Evolutionary conservation across 2,329 filamentous ascomycete genomes (phyloP).

Genomic region (Cordyceps javanica): DNA sequence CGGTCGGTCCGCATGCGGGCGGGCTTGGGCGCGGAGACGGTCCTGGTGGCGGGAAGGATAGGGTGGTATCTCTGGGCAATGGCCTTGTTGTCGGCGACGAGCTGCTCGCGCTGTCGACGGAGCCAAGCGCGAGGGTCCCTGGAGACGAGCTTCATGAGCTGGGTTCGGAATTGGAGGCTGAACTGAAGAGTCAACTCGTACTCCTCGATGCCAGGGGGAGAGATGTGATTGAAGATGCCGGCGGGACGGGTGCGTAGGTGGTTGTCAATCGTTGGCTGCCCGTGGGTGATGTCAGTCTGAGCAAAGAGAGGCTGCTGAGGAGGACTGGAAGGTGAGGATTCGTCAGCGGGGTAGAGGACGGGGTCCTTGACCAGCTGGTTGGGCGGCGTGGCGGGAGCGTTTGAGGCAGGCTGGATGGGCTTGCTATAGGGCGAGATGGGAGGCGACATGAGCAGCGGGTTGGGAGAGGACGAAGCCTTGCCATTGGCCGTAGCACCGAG

Average conservation of each 20-base stretch:
- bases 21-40: slow-evolving; percentile 22
- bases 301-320: slow-evolving; percentile 46
- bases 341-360: slow-evolving; percentile 49
- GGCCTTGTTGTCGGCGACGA: slow-evolving; percentile 42
- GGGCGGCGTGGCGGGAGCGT: slow-evolving; percentile 24
- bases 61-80: slow-evolving; percentile 31
- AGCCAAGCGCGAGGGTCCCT: slow-evolving; percentile 43
- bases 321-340: slow-evolving; percentile 32
- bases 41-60: slow-evolving; percentile 40
- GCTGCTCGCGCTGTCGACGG: slow-evolving; percentile 42
- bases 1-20: slow-evolving; percentile 26
- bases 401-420: slow-evolving; percentile 26
- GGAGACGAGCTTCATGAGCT: slow-evolving; percentile 41
- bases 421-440: slow-evolving; percentile 48
- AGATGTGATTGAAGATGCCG: slow-evolving; percentile 34
- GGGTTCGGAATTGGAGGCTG: slow-evolving; percentile 45
- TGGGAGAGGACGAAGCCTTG: slow-evolving; percentile 24
- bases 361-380: slow-evolving; percentile 41
- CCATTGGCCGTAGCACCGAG: too few species aligned
- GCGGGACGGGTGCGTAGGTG: slow-evolving; percentile 41
- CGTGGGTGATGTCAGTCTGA: slow-evolving; percentile 31
- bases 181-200: slow-evolving; percentile 50
- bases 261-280: slow-evolving; percentile 43
- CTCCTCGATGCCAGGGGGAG: slow-evolving; percentile 45
- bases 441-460: slow-evolving; percentile 45